Base-by-base conservation (phyloP, 1,284 basidiomycete genomes). In the Cutaneotrichosporon sp. region DNA sequence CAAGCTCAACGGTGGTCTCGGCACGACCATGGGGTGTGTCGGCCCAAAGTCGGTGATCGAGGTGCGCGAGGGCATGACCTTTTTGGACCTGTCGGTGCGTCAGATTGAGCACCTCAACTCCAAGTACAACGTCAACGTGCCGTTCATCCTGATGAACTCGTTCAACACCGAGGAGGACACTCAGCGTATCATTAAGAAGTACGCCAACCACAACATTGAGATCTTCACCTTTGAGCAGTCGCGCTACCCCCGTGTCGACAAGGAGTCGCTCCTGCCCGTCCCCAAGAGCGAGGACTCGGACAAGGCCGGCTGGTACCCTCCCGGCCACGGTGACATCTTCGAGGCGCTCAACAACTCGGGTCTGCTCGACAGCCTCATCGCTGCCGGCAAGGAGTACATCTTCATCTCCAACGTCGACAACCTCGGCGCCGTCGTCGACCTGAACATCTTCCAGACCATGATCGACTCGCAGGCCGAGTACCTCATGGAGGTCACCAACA, bases 341-440 rank as follows among this genome's bases (percentile, higher is more conserved):
- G 74, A 76, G 49, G 74, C 74, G 36, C 59, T 76, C 33, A 82
- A 85, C 75, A 94, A 97, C 80, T 96, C 90, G 38, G 94, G 96
- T 58, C 86, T 98, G 45, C 83, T 99, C 63, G 94, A 98, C 74
- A 89, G 96, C 76, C 84, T 98, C 44, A 79, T 99, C 56, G 80
- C 88, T 4, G 90, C 92, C 63, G 96, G 96, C 76, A 98, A 97
- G 78, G 94, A 98, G 77, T 97, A 98, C 78, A 85, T 98, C 61
- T 98, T 98, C 74, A 90, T 97, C 58, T 97, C 93, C 74, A 98
- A 98, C 81, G 96, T 94, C 45, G 96, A 98, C 78, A 98, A 98
- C 79, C 79, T 98, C 70, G 96, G 96, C 71, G 96, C 96, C 58
- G 90, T 97, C 82, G 94, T 84, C 56, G 88, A 83, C 65, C 71